A percentile compares a stretch with the other conserved stretches of the same genome.
These are phyloP conservation scores for Tylopilus felleus DNA, from an alignment of 768 basidiomycete genomes.

Conservation along the genomic window DNA sequence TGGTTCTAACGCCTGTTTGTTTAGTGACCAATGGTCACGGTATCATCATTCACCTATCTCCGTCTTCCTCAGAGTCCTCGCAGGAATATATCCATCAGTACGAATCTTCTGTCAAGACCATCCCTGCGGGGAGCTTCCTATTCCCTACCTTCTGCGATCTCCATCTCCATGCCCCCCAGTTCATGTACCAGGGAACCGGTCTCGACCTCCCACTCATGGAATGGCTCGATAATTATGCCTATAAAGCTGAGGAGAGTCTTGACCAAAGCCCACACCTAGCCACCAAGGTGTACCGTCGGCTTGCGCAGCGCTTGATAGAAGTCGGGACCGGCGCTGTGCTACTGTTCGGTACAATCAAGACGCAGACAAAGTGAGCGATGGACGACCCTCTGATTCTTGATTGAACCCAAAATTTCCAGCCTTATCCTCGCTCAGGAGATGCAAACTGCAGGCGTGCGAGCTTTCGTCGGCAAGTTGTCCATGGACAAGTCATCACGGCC, in stretches of 20 bases:
- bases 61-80: conserved; percentile 36
- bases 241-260: conserved; percentile 73
- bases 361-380: conserved; percentile 69
- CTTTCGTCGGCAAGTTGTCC: conserved; percentile 85
- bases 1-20: conserved; percentile 2
- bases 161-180: conserved; percentile 88
- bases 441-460: conserved; percentile 68
- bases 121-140: conserved; percentile 60
- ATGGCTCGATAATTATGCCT: conserved; percentile 82
- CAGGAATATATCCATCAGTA: conserved; percentile 27
- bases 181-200: conserved; percentile 83
- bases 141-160: conserved; percentile 81
- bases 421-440: conserved; percentile 75
- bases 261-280: conserved; percentile 64
- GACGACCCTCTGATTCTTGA: background rate
- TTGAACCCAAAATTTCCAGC: conserved; percentile 36
- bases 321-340: conserved; percentile 75
- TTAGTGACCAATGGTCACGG: conserved; percentile 40
- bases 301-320: conserved; percentile 64
- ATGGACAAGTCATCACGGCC: conserved; percentile 79
- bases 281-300: conserved; percentile 58
- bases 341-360: conserved; percentile 81
- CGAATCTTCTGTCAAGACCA: conserved; percentile 18
- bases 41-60: conserved; percentile 49
- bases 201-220: conserved; percentile 81